Conservation (phyloP, 352 stramenopile species). For the Phytopythium delawarense region DNA sequence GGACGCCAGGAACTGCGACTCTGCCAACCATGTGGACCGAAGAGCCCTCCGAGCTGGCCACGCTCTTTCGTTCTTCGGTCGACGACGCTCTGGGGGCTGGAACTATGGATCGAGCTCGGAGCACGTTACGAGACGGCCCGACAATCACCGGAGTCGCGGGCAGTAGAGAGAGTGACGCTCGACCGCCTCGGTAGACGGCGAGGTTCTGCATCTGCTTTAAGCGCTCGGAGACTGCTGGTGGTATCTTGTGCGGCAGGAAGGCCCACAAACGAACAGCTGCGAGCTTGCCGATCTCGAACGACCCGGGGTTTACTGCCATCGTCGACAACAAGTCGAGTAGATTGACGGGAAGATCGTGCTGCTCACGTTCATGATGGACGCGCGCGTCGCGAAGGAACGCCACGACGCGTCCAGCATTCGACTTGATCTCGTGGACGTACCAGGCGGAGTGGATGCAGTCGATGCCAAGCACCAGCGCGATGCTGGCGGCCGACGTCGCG, state of each 20-base stretch:
- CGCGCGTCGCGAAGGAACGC: background rate
- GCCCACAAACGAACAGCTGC: background rate
- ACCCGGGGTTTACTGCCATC: background rate
- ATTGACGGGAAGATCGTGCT: background rate
- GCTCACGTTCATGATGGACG: background rate
- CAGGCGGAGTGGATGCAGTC: background rate
- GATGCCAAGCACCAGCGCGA: background rate
- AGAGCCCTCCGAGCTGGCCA: background rate
- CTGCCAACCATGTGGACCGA: background rate
- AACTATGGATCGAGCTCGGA: background rate
- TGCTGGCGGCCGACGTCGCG: conserved; percentile 5
- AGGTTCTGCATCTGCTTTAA: background rate
- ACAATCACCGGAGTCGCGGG: background rate
- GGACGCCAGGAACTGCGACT: background rate
- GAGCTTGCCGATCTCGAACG: background rate
- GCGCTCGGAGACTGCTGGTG: background rate
- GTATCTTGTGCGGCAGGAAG: background rate
- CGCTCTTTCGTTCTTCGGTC: background rate
- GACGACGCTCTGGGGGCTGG: background rate
- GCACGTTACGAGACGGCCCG: background rate
- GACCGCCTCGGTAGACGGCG: background rate
- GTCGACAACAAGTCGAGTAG: background rate
- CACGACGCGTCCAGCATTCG: background rate
- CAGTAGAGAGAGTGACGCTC: background rate
- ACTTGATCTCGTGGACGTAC: background rate